Conservation (phyloP, 345 rosid species). For the Gossypium ekmanianum region DNA sequence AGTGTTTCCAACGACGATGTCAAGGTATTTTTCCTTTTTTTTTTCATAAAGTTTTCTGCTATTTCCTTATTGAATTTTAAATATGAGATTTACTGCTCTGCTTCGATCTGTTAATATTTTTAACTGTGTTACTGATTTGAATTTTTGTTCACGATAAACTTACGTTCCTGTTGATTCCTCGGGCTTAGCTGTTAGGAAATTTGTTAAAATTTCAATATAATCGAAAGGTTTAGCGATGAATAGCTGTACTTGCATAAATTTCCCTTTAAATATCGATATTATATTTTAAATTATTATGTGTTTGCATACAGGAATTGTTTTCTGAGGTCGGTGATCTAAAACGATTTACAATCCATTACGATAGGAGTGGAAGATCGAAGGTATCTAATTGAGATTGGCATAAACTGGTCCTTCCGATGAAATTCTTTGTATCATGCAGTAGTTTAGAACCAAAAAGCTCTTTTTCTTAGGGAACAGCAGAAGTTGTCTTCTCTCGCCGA, state of each 20-base stretch:
- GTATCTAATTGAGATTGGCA: conserved; percentile 51
- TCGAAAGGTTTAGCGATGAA: background rate
- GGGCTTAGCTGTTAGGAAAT: background rate
- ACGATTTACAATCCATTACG: conserved; percentile 74
- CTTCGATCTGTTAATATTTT: background rate
- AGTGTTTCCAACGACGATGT: conserved; percentile 94
- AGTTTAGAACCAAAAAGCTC: conserved; percentile 35
- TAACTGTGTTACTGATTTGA: background rate
- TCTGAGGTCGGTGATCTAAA: conserved; percentile 92
- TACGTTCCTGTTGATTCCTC: background rate
- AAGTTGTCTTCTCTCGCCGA: conserved; percentile 71
- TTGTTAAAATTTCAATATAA: background rate
- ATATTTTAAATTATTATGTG: background rate
- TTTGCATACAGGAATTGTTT: conserved; percentile 59
- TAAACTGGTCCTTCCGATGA: conserved; percentile 34
- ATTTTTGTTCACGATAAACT: background rate
- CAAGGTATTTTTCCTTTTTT: conserved; percentile 42
- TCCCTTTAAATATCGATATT: background rate
- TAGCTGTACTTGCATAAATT: background rate
- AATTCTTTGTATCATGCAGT: conserved; percentile 33
- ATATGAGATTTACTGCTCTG: background rate
- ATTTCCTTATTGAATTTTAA: background rate
- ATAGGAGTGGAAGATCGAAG: conserved; percentile 97
- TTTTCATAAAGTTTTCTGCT: background rate
- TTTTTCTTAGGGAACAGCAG: conserved; percentile 85